Base-by-base conservation (phyloP, 2,329 filamentous ascomycete genomes). In the Akanthomyces lecanii region DNA sequence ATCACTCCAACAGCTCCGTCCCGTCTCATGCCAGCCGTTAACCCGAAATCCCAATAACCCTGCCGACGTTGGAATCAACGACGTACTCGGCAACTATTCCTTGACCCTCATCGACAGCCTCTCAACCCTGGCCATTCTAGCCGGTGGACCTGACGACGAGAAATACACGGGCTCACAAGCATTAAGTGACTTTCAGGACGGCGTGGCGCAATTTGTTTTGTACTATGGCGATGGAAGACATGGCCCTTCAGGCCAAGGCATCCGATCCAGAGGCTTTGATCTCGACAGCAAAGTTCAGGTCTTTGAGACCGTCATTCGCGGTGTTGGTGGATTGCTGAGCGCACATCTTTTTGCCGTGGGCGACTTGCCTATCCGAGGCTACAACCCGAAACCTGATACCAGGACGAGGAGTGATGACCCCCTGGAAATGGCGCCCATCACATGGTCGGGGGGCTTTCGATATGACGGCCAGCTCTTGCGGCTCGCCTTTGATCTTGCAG, bases 271-370 rank as follows among this genome's bases (percentile, higher is more conserved):
- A 61, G 95, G 92, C 0, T 99, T 99, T 71, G 92, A 99, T 74
- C 80, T 97, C 47, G 94, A 99, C 76, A 97, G 93, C 78, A 99
- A 98, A 76, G 95, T 99, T 2, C 94, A 99, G 77, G 92, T 99
- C 45, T 99, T 99, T 71, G 95, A 99, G 79, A 98, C 94, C 0
- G 94, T 97, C 42, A 99, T 99, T 69, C 85, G 95, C 64, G 95
- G 94, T 18, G 85, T 96, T 52, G 95, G 95, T 16, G 95, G 95
- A 0, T 79, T 99, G 63, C 78, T 99, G 67, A 97, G 93, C 71
- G 92, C 94, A 2, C 95, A 99, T 77, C 79, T 97, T 48, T 99
- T 99, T 74, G 94, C 95, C 14, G 82, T 92, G 25, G 95, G 93
- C 40, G 92, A 96, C 63, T 77, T 99, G 62, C 95, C 95, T 0